Evolutionary conservation across 1,284 basidiomycete species (phyloP), one percentile per base, ranked within the genome.

Genomic region (Ceratobasidium papillatum): DNA sequence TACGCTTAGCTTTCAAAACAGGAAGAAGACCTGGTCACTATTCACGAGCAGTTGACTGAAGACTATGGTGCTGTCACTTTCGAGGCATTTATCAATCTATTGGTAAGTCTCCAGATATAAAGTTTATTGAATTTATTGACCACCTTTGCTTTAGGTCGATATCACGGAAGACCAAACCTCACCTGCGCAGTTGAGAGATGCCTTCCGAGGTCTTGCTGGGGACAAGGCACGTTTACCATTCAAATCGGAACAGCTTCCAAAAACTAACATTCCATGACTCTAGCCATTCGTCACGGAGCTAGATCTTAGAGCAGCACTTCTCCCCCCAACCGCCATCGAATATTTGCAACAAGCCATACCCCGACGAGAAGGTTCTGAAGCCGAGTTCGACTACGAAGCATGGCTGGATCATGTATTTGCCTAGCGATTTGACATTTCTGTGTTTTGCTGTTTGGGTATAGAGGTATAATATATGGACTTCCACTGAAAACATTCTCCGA

Each of bases 161-260:
- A 97, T 98, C 78, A 97, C 91, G 36, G 95, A 99, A 84, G 98
- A 99, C 81, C 95, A 97, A 73, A 96, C 94, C 0, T 94, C 95
- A 0, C 89, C 93, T 0, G 95, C 96, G 73, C 97, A 99, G 80
- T 87, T 99, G 76, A 89, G 94, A 25, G 95, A 96, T 78, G 91
- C 96, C 1, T 99, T 99, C 89, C 90, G 94, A 59, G 94, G 94
- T 8, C 91, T 98, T 56, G 95, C 96, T 1, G 89, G 87, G 14
- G 93, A 96, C 80, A 99, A 99, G 87, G 95, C 93, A 77, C 54
- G 87, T 75, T 25, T 19, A 62, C 32, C 19, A 30, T n/a, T 34
- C 9, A 11, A 62, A 34, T 1, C 1, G 38, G 12, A 36, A 27
- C 56, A 58, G 77, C 45, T 17, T 43, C 62, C 22, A 32, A 41